phyloP scores from a whole-genome alignment of 352 stramenopile genomes.

The Phytophthora capsici region DNA sequence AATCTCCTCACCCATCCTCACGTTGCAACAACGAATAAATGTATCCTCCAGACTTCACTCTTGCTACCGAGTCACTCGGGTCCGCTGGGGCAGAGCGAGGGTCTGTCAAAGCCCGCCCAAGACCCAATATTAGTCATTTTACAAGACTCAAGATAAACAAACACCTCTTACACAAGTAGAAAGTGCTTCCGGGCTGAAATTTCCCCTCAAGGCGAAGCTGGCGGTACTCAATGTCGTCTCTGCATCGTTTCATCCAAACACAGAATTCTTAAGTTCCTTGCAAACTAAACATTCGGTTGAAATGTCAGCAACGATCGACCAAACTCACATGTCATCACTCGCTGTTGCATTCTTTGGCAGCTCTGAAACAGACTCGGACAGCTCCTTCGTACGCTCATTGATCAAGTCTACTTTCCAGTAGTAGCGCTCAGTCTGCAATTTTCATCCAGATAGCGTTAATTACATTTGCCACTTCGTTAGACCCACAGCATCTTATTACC shows the following conservation, averaged over 20 bases:
- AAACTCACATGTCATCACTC: constrained; percentile 57
- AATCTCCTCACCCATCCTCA: constrained; percentile 56
- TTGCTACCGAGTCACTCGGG: constrained; percentile 75
- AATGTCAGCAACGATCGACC: background rate
- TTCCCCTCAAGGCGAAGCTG: constrained; percentile 70
- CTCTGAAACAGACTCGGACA: constrained; percentile 64
- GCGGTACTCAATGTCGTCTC: constrained; percentile 83
- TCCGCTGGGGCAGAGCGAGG: constrained; percentile 84
- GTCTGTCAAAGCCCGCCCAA: constrained; percentile 42
- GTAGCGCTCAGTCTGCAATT: constrained; percentile 80
- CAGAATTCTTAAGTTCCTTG: background rate
- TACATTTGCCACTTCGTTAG: background rate
- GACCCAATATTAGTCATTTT: constrained; percentile 1
- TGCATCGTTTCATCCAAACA: constrained; percentile 23
- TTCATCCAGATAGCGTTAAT: constrained; percentile 5
- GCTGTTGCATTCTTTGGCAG: constrained; percentile 67
- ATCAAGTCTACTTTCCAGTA: constrained; percentile 91
- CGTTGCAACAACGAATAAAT: constrained; percentile 85
- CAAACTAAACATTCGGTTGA: background rate
- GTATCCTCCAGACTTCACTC: constrained; percentile 85
- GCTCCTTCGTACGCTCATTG: constrained; percentile 81
- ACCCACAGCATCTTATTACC: constrained; percentile 22
- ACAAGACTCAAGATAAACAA: no score
- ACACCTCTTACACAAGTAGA: constrained; percentile 73
- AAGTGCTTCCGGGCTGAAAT: constrained; percentile 77